Percentiles rank a stretch among this genome's conserved stretches.
Conservation (phyloP, 768 basidiomycete genomes). For the Lentinula aciculospora region DNA sequence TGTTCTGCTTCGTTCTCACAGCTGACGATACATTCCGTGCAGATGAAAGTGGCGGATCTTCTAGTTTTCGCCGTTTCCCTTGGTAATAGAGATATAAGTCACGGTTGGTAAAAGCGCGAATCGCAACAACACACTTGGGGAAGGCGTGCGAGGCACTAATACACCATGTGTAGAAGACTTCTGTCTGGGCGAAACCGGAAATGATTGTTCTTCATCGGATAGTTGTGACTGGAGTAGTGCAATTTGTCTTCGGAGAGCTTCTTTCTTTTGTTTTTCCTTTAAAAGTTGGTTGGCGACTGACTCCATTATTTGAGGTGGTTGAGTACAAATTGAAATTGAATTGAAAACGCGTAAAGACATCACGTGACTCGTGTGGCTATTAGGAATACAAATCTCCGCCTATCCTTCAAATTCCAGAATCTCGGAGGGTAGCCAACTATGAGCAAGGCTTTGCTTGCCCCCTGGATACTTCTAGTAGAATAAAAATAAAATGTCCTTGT, state of each 20-base stretch:
- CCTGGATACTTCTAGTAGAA: no score
- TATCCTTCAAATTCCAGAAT: no score
- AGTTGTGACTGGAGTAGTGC: conserved; percentile 52
- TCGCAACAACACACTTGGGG: conserved; percentile 48
- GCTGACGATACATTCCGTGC: neutral
- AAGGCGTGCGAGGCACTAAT: conserved; percentile 40
- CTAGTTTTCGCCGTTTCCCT: conserved; percentile 44
- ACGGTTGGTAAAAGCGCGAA: neutral
- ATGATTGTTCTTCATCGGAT: conserved; percentile 23
- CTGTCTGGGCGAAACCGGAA: conserved; percentile 40
- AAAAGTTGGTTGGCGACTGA: conserved; percentile 40
- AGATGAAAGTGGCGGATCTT: conserved; percentile 15
- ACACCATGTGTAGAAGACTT: conserved; percentile 34
- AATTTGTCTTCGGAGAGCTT: conserved; percentile 50
- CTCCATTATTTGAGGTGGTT: conserved; percentile 35
- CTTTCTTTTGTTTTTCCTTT: conserved; percentile 35
- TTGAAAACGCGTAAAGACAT: neutral
- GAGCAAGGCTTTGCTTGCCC: no score
- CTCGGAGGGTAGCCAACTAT: no score
- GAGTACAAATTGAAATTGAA: neutral
- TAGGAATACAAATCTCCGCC: neutral
- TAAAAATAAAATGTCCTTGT: neutral
- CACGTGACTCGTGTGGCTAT: conserved; percentile 1
- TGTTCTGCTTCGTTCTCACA: neutral
- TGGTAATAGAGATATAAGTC: neutral